Evolutionary conservation across 2,329 filamentous ascomycete genomes (phyloP).

Genomic region (Aspergillus sojae): DNA sequence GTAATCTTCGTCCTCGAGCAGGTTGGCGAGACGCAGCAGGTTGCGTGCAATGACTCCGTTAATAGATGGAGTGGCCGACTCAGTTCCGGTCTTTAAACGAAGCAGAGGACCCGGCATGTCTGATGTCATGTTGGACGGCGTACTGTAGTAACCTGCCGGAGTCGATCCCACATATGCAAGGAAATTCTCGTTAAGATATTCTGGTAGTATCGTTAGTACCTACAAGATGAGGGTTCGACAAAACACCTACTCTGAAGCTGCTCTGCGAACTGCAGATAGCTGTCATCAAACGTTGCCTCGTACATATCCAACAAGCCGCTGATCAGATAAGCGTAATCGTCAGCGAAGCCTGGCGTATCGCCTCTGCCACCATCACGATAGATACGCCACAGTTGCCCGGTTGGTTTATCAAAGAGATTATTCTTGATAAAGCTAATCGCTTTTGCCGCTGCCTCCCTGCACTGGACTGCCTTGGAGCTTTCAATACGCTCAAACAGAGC

Average conservation of each 20-base stretch:
- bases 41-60: constrained; percentile 88
- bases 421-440: constrained; percentile 73
- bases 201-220: constrained; percentile 41
- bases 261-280: constrained; percentile 78
- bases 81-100: constrained; percentile 92
- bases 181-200: constrained; percentile 75
- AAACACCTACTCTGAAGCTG: constrained; percentile 68
- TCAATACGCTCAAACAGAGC: constrained; percentile 66
- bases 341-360: constrained; percentile 75
- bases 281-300: constrained; percentile 75
- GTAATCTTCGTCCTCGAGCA: constrained; percentile 69
- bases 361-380: constrained; percentile 68
- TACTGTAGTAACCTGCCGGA: constrained; percentile 45
- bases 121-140: constrained; percentile 54
- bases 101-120: constrained; percentile 67
- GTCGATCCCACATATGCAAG: constrained; percentile 62
- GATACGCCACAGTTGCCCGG: constrained; percentile 70
- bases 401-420: constrained; percentile 69
- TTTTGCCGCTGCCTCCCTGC: constrained; percentile 65
- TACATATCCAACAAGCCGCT: constrained; percentile 83
- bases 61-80: constrained; percentile 84
- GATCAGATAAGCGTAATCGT: constrained; percentile 91
- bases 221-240: constrained; percentile 6
- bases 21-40: constrained; percentile 73
- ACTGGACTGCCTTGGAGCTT: constrained; percentile 60